phyloP scores from a whole-genome alignment of 805 yeast genomes.

The Suhomyces sp. region DNA sequence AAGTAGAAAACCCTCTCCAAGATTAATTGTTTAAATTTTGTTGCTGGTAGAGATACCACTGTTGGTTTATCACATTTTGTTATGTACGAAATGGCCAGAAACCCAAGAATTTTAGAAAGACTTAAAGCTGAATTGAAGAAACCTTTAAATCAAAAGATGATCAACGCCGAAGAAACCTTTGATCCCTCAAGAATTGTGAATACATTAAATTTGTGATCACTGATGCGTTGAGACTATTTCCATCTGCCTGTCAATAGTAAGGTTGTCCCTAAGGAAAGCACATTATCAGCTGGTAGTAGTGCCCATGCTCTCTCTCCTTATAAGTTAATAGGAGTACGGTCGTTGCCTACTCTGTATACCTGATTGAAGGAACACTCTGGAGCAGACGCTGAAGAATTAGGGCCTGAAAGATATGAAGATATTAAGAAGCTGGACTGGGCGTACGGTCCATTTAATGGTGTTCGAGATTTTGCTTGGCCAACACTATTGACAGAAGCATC shows the following conservation, averaged over 20 bases:
- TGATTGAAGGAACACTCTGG: conserved; percentile 43
- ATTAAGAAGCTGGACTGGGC: conserved; percentile 25
- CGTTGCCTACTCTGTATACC: conserved; percentile 29
- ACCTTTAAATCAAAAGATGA: conserved; percentile 22
- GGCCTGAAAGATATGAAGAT: conserved; percentile 26
- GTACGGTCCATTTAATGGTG: conserved; percentile 28
- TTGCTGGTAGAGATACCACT: conserved; percentile 31
- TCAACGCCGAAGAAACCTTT: conserved; percentile 21
- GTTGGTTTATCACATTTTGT: conserved; percentile 28
- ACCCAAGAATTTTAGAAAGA: conserved; percentile 19
- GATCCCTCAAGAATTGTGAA: conserved; percentile 27
- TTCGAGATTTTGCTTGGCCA: conserved; percentile 31
- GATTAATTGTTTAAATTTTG: conserved; percentile 29
- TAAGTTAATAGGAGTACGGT: conserved; percentile 23
- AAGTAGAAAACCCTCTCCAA: conserved; percentile 24
- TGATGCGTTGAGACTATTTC: conserved; percentile 26
- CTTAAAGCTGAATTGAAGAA: conserved; percentile 18
- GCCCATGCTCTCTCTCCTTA: conserved; percentile 16
- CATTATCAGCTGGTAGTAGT: conserved; percentile 27
- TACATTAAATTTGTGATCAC: conserved; percentile 25
- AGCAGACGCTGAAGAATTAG: conserved; percentile 20
- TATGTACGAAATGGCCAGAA: conserved; percentile 24
- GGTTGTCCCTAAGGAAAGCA: conserved; percentile 24
- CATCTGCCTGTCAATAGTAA: conserved; percentile 29
- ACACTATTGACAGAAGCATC: conserved; percentile 30